Percentiles rank a stretch among this genome's conserved stretches.
These are phyloP conservation scores for Polytrichum commune DNA, from an alignment of 225 moss, liverwort and hornwort genomes.

Conservation along the genomic window DNA sequence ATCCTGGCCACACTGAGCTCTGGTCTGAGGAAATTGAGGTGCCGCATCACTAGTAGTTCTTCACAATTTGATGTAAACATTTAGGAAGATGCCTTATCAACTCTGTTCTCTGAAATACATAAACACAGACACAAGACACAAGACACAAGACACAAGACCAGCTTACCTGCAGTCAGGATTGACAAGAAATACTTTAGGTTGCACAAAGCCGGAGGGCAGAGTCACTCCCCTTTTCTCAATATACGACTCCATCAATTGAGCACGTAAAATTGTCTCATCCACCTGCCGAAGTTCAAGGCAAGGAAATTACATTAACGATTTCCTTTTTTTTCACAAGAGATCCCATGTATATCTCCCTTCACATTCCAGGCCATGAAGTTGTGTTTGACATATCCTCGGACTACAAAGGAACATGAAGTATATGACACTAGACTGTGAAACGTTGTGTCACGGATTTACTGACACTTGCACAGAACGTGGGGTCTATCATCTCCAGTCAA, in stretches of 20 bases:
- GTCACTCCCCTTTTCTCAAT: conserved; percentile 55
- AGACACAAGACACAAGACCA: background rate
- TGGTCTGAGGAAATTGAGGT: too few species aligned
- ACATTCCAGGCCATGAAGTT: too few species aligned
- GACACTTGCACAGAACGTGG: background rate
- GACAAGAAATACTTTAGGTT: conserved; percentile 70
- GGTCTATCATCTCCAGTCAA: background rate
- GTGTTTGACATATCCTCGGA: too few species aligned
- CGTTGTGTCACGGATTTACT: too few species aligned
- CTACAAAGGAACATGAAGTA: too few species aligned
- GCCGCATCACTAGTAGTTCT: too few species aligned
- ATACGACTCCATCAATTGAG: conserved; percentile 60
- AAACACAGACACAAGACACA: background rate
- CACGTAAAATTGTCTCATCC: conserved; percentile 61
- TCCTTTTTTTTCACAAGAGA: too few species aligned
- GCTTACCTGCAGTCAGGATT: conserved; percentile 72
- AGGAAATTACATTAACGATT: too few species aligned
- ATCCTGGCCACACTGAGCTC: too few species aligned
- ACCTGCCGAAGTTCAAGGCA: conserved; percentile 29
- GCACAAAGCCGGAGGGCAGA: conserved; percentile 57
- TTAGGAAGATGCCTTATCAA: background rate
- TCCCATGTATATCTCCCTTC: too few species aligned
- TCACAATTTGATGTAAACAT: background rate
- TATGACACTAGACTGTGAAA: too few species aligned
- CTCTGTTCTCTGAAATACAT: background rate